Conservation (phyloP, 1,139 yeast species). For the Geotrichum carabidarum region DNA sequence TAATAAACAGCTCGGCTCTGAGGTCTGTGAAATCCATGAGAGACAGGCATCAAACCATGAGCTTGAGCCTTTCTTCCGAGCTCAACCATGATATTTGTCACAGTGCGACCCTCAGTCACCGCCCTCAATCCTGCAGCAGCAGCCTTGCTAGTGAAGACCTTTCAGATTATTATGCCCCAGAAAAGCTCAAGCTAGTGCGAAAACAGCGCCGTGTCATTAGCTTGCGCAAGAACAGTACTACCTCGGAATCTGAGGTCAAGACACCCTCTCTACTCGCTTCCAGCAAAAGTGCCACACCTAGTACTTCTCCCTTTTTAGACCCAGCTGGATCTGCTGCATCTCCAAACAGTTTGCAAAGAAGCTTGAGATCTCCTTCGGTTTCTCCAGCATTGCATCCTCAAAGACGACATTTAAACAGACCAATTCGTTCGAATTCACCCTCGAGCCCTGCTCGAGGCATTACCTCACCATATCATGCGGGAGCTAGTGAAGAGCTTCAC, state of each 20-base stretch:
- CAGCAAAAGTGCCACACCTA: not conserved
- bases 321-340: not conserved
- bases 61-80: not conserved
- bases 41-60: not conserved
- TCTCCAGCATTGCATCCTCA: constrained; percentile 5
- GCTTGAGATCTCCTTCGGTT: constrained; percentile 3
- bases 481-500: not conserved
- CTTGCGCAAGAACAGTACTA: constrained; percentile 1
- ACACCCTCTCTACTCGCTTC: not conserved
- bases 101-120: not conserved
- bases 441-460: not conserved
- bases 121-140: not conserved
- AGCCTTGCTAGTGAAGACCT: not conserved
- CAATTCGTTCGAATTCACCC: not conserved
- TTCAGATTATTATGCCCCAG: not conserved
- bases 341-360: not conserved
- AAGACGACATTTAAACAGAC: not conserved
- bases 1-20: constrained; percentile 3
- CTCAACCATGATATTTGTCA: not conserved
- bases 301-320: not conserved
- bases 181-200: not conserved
- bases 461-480: not conserved
- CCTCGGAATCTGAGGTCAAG: not conserved
- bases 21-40: constrained; percentile 6
- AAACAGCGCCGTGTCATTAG: constrained; percentile 13